Base-by-base conservation (phyloP, 495 filamentous ascomycete species). In the Daldinia grandis region DNA sequence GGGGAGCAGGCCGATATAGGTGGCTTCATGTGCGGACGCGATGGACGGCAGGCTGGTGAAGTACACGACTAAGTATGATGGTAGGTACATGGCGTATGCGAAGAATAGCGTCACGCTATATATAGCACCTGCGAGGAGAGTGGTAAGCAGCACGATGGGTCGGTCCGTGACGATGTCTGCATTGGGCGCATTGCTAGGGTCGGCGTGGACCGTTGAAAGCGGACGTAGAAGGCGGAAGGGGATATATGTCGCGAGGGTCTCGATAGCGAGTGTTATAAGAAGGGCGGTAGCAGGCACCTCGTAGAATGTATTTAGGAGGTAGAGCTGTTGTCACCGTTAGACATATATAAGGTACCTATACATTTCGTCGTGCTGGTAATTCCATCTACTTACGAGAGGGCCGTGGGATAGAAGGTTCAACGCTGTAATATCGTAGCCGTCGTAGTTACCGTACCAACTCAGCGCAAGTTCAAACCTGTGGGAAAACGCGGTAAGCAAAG, bases 261-360 rank as follows among this genome's bases (percentile, higher is more conserved):
- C 90, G 69, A 93, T 89, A 8, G 75, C 71, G 62, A 91, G 85
- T 28, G 86, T 86, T 17, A 82, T 75, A 42, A 86, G 69, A 19
- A 88, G 78, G 8, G 91, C 88, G 51, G 78, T 79, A 8, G 85
- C 81, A 5, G 86, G 84, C 59, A 94, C 81, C 15, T 79, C 75
- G 83, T 95, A 97, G 84, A 94, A 96, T 70, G 86, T 87, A 27
- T 81, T 81, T 35, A 94, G 81, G 50, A 97, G 88, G 66, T 88
- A 88, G 68, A 88, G 85, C 83, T 85, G 58, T 30, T 49, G n/a
- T 5, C 15, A 9, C 58, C 38, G 66, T 74, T 61, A 78, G 75
- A 65, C 24, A 4, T 14, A 35, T 33, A 3, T 33, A n/a, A n/a
- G n/a, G n/a, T n/a, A n/a, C n/a, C n/a, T n/a, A 12, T 33, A 33